phyloP scores from a whole-genome alignment of 192 early-diverging fungal genomes.

The Irineochytrium annulatum region DNA sequence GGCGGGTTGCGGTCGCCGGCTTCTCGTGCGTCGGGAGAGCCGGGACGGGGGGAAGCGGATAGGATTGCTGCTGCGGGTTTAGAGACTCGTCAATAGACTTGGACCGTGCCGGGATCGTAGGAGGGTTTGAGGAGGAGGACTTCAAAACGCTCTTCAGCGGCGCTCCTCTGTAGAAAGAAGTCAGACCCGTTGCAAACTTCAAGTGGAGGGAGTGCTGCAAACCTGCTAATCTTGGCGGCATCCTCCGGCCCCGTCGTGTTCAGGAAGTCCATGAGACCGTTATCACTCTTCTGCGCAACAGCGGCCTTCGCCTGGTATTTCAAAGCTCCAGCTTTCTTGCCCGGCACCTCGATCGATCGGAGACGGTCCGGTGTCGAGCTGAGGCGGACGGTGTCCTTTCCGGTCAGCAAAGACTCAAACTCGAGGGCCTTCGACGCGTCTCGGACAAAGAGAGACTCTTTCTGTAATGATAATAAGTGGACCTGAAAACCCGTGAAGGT shows the following conservation, averaged over 20 bases:
- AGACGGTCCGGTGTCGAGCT: slow-evolving; percentile 1
- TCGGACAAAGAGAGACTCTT: neutral
- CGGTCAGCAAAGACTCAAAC: neutral
- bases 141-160: slow-evolving; percentile 1
- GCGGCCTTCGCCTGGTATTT: neutral
- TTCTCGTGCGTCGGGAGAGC: neutral
- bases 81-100: neutral
- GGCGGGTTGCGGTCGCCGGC: neutral
- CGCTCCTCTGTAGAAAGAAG: no score
- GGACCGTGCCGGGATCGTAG: neutral
- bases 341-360: neutral
- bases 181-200: no score
- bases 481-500: neutral
- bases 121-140: neutral
- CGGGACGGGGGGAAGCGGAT: neutral
- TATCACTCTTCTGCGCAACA: neutral
- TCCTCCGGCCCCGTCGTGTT: slow-evolving; percentile 4
- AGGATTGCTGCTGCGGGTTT: neutral
- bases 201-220: neutral
- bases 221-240: neutral
- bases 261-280: neutral
- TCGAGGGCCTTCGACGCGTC: neutral
- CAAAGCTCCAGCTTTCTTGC: neutral
- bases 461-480: neutral
- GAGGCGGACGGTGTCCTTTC: neutral